Base-by-base conservation (phyloP, 2,329 filamentous ascomycete species). In the Exophiala alcalophila region DNA sequence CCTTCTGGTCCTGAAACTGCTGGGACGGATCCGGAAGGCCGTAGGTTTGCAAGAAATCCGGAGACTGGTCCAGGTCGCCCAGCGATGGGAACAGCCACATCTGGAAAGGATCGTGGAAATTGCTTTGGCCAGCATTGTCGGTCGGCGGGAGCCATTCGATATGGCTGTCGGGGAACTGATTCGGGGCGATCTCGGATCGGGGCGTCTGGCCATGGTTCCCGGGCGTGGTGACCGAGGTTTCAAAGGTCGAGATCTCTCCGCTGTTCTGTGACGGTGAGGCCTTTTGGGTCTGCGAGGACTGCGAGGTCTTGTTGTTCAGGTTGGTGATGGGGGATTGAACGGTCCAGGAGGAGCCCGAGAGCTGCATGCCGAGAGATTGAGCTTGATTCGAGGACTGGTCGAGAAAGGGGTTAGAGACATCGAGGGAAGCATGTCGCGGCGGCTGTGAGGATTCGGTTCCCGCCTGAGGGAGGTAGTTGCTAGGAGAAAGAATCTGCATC, bases 51-150 rank as follows among this genome's bases (percentile, higher is more conserved):
- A 50, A 27, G 34, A 48, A 47, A 23, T 53, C 50, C 6, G 50
- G 50, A 19, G 50, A 50, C 15, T 50, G 43, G 21, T 53, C 50
- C 9, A 50, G 41, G 14, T 53, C 50, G 10, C 47, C 50, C 11
- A 53, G 24, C 4, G 50, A 53, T 23, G 50, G 50, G 27, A 53
- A 50, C 20, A 53, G 20, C 50, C 50, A 53, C 50, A 53, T 50
- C 44, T 53, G 50, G 15, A 53, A 53, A 20, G 50, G 50, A 29
- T 53, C 50, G 24, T 53, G 47, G 20, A 53, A 50, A 18, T 53
- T 47, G 26, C 31, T 40, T 19, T 44, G 33, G 35, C 34, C 37
- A 10, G 47, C 6, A 16, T 39, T 25, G 37, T 53, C 44, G 10
- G 36, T 11, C 4, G 40, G 47, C 12, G 50, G 50, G 4, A 53